phyloP scores from a whole-genome alignment of 1,139 yeast species.

The Sugiyamaella castrensis region DNA sequence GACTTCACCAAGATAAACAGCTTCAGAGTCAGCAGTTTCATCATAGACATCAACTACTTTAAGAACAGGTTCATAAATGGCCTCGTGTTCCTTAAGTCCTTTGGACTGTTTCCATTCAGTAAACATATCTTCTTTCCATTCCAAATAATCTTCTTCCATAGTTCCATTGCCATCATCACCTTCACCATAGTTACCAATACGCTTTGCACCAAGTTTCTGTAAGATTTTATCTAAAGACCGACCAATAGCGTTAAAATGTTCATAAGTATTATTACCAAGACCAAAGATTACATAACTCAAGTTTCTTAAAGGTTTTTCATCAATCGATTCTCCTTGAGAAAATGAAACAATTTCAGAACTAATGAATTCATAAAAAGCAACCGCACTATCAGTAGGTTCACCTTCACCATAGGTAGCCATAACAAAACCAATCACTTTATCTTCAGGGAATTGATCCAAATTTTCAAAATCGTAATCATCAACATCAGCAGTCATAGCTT shows the following conservation, averaged over 20 bases:
- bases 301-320: constrained; percentile 59
- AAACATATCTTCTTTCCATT: constrained; percentile 83
- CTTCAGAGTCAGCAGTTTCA: constrained; percentile 39
- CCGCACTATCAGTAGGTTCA: constrained; percentile 94
- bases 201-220: constrained; percentile 61
- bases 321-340: constrained; percentile 42
- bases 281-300: constrained; percentile 78
- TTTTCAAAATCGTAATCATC: constrained; percentile 85
- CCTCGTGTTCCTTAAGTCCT: constrained; percentile 71
- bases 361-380: constrained; percentile 54
- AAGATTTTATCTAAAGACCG: constrained; percentile 54
- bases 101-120: constrained; percentile 64
- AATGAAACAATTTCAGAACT: constrained; percentile 37
- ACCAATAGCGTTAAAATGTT: constrained; percentile 83
- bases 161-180: constrained; percentile 97
- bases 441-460: constrained; percentile 54
- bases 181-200: constrained; percentile 72
- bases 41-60: constrained; percentile 41
- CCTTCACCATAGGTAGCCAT: constrained; percentile 98
- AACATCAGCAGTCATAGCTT: constrained; percentile 82
- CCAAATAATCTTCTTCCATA: constrained; percentile 89
- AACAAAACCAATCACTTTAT: constrained; percentile 64
- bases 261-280: constrained; percentile 90
- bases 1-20: constrained; percentile 84
- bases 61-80: constrained; percentile 71